Percentiles rank a stretch among this genome's conserved stretches.
Conservation (phyloP, 164 flowering plant species). For the Magnolia sinica region DNA sequence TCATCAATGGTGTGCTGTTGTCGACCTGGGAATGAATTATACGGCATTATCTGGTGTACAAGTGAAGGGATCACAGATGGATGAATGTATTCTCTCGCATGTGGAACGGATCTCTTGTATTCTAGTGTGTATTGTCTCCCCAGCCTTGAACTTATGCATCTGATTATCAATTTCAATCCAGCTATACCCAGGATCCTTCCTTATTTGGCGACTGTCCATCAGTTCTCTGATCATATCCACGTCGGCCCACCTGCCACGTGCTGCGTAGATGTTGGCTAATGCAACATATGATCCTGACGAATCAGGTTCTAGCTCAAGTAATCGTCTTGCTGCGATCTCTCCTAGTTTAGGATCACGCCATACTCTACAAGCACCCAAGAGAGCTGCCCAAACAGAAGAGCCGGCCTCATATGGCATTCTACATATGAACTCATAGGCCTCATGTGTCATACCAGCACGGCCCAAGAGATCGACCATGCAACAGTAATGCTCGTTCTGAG, state of each 20-base stretch:
- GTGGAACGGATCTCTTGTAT: neutral
- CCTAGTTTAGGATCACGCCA: conserved; percentile 59
- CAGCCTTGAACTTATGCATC: neutral
- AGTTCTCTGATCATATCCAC: neutral
- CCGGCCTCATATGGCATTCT: conserved; percentile 66
- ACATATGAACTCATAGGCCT: conserved; percentile 55
- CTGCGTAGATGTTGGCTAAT: conserved; percentile 25
- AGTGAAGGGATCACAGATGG: neutral
- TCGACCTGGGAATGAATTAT: neutral
- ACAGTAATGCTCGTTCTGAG: conserved; percentile 73
- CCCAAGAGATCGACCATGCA: conserved; percentile 84
- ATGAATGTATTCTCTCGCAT: neutral
- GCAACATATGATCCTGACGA: conserved; percentile 56
- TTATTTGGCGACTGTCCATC: conserved; percentile 5
- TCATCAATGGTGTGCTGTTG: neutral
- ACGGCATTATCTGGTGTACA: too few relatives aligned
- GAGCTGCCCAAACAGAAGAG: conserved; percentile 85
- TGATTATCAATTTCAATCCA: conserved; percentile 12
- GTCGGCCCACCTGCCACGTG: neutral
- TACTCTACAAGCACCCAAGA: conserved; percentile 62
- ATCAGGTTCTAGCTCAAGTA: conserved; percentile 88
- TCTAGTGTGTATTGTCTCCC: neutral
- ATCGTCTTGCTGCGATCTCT: conserved; percentile 57
- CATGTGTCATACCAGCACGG: conserved; percentile 53
- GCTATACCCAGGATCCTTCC: conserved; percentile 19